Evolutionary conservation across 1,284 basidiomycete genomes (phyloP).

Genomic region (Cryptococcus maquisensis): DNA sequence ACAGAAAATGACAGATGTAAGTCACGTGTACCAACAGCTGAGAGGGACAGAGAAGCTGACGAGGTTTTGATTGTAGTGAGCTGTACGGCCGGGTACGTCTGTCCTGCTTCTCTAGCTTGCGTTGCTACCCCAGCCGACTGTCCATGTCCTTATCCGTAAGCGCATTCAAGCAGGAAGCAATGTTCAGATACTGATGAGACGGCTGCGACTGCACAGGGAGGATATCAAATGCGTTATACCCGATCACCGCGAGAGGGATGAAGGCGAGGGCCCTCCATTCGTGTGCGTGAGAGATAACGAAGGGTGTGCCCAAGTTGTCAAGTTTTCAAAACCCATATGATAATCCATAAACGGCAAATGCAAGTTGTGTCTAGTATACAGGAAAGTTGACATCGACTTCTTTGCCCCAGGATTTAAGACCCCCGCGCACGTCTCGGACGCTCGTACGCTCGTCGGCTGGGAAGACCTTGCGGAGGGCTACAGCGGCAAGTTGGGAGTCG

Average conservation of each 20-base stretch:
- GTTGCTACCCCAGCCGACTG: slow-evolving; percentile 47
- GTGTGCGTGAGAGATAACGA: slow-evolving; percentile 33
- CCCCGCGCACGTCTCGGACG: slow-evolving; percentile 71
- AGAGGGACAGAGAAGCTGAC: not conserved
- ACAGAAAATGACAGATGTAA: slow-evolving; percentile 30
- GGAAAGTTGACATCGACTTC: slow-evolving; percentile 70
- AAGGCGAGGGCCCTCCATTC: slow-evolving; percentile 46
- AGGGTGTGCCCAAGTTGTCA: slow-evolving; percentile 27
- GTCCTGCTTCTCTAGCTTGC: slow-evolving; percentile 39
- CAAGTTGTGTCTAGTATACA: slow-evolving; percentile 57
- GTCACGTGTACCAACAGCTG: slow-evolving; percentile 2
- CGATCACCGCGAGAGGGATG: slow-evolving; percentile 37
- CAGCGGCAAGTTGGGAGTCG: slow-evolving; percentile 83
- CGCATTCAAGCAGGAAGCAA: not conserved
- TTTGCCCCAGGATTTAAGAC: slow-evolving; percentile 68
- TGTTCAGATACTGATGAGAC: not conserved
- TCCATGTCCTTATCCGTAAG: slow-evolving; percentile 47
- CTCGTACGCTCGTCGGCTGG: slow-evolving; percentile 58
- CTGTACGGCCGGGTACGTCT: slow-evolving; percentile 45
- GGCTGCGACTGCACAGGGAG: slow-evolving; percentile 22
- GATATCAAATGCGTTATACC: slow-evolving; percentile 44
- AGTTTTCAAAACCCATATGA: slow-evolving; percentile 32
- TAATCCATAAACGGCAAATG: not conserved
- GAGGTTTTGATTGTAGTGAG: slow-evolving; percentile 23
- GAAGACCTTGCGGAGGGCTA: slow-evolving; percentile 53